phyloP scores from a whole-genome alignment of 176 grass and related monocot genomes.

The Carex kokanica region DNA sequence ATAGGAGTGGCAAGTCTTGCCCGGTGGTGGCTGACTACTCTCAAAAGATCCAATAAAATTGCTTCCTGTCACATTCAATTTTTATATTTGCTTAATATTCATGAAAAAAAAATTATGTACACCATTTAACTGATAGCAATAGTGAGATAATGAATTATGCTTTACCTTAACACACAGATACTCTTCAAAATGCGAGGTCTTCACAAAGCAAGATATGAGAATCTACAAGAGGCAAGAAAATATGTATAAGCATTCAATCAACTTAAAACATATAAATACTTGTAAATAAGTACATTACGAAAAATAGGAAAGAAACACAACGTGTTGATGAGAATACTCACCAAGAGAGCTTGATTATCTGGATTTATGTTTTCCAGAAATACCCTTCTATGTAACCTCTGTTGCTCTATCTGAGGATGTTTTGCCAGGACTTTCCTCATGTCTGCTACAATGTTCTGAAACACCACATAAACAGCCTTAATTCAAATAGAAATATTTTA shows the following conservation, averaged over 20 bases:
- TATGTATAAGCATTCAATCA: constrained; percentile 28
- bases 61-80: constrained; percentile 57
- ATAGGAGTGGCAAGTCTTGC: constrained; percentile 98
- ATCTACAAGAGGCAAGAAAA: constrained; percentile 47
- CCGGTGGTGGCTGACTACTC: constrained; percentile 90
- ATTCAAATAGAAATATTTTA: constrained; percentile 19
- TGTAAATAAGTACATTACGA: background rate
- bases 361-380: constrained; percentile 94
- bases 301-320: constrained; percentile 16
- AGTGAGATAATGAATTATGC: background rate
- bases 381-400: constrained; percentile 90
- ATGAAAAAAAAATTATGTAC: background rate
- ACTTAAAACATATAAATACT: constrained; percentile 22
- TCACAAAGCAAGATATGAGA: constrained; percentile 92
- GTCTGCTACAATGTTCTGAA: constrained; percentile 84
- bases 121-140: background rate
- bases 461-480: constrained; percentile 27
- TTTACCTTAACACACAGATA: constrained; percentile 89
- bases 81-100: background rate
- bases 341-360: constrained; percentile 92
- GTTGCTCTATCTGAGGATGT: constrained; percentile 86
- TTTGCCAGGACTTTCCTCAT: constrained; percentile 98
- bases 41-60: constrained; percentile 93
- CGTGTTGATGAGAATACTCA: constrained; percentile 38
- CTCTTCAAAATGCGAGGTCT: constrained; percentile 91